Conservation (phyloP, 169 alveolate species). For the Fabrea salina region DNA sequence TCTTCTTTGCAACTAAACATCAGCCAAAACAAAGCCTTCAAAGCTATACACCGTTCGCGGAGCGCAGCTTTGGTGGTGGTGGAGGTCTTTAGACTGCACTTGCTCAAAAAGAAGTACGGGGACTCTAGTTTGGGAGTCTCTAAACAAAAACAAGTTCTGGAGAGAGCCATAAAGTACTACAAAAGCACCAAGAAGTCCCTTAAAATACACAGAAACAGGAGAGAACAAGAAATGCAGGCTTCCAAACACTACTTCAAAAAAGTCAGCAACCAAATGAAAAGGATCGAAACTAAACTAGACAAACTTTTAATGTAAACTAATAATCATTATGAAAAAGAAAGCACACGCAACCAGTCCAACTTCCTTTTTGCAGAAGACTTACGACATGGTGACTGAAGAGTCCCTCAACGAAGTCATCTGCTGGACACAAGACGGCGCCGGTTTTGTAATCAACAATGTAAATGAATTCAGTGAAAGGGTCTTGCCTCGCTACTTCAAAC, state of each 20-base stretch:
- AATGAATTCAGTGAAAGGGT: constrained; percentile 16
- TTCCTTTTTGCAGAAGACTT: constrained; percentile 9
- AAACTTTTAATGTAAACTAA: not conserved
- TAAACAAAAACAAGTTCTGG: not conserved
- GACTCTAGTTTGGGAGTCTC: not conserved
- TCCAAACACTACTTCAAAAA: not conserved
- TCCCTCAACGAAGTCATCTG: not conserved
- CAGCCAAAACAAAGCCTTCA: constrained; percentile 3
- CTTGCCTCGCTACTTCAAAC: constrained; percentile 69
- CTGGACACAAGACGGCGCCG: not conserved
- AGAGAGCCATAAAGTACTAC: not conserved
- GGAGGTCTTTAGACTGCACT: not conserved
- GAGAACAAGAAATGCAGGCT: not conserved
- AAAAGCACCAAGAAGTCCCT: not conserved
- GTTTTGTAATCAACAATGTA: not conserved
- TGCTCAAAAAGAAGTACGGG: constrained; percentile 9
- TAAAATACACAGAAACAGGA: not conserved
- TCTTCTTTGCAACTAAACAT: not conserved
- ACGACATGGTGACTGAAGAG: constrained; percentile 10
- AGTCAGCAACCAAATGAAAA: not conserved
- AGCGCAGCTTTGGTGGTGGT: not conserved
- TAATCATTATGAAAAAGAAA: constrained; percentile 5
- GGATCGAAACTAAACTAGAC: not conserved
- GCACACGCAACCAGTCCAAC: not conserved
- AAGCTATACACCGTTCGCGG: not conserved